Evolutionary conservation across 805 yeast genomes (phyloP), one percentile per base, ranked within the genome.

Genomic region (Lipomyces spencermartinsiae): DNA sequence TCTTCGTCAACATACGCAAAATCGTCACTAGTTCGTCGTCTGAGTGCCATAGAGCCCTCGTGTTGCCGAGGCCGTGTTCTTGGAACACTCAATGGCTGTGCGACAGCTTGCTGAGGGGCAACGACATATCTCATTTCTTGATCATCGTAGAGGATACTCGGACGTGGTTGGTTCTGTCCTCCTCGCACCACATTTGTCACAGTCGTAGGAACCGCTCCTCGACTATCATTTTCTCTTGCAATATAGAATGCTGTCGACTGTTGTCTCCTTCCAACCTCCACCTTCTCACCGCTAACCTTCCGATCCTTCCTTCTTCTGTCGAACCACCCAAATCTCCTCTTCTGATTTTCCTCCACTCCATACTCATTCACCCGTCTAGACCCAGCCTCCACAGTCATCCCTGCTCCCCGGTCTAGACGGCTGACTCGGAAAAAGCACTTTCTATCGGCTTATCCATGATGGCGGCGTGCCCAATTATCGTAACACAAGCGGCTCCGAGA

Each of bases 361-460:
- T 31, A 16, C 59, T 22, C 34, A 10, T 46, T 58, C 55, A 43
- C 53, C 70, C 70, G 70, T 61, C 70, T 63, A 66, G 70, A 59
- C 64, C 67, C 67, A 63, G 55, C 64, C 46, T 8, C 59, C 66
- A 59, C 65, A 62, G 59, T 59, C 25, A 16, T 54, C 29, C 14
- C 56, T 14, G 46, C 25, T 59, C 63, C 58, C 57, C 58, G 37
- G 37, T 62, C 69, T 75, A 82, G 62, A 82, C 85, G 59, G 76
- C 66, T 66, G 90, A 92, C 77, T 92, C 97, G 76, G 93, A 95
- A 77, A 94, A 95, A 22, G 94, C 93, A 51, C 94, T 88, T 81
- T 95, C 98, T 69, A 93, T 89, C 25, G 99, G 99, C 81, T 94
- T 95, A 77, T 95, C 98, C 86, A 95, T 84, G 71, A 94, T 82